Base-by-base conservation (phyloP, 805 yeast genomes). In the Pichia cabralensis region DNA sequence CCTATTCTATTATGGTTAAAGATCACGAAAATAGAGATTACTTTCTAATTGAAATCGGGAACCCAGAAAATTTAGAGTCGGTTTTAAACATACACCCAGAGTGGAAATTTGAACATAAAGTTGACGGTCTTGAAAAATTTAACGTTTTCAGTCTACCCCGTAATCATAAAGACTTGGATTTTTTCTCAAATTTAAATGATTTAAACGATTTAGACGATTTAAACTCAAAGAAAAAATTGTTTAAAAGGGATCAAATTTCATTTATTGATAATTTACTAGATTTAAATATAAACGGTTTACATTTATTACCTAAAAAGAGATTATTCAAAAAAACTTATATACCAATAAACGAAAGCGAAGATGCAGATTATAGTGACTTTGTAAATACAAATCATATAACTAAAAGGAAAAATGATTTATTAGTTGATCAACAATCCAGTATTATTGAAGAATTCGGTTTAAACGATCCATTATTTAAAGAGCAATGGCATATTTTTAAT, bases 401-500 rank as follows among this genome's bases (percentile, higher is more conserved):
- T 10, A 22, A 18, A 25, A 36, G 41, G 8, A 65, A 64, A 1
- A 44, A 58, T 6, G 86, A 76, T 48, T 74, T 81, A 1, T 65
- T 78, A 9, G 58, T 68, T 53, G 45, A 53, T 30, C 64, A 65
- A 0, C 51, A 74, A 8, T 56, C 57, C 29, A 61, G 67, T 8
- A 79, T 72, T 0, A 61, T 62, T 38, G 62, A 67, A 15, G 56
- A 66, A 36, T 70, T 86, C 35, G 61, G 58, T 8, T 89, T 92
- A 34, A 54, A 67, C 14, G 98, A 92, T 59, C 98, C 98, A 1
- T 58, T 69, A n/a, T 89, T 92, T 50, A 54, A 58, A 9, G 64
- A 69, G 25, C 98, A 92, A 58, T 92, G 98, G 98, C 96, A 89
- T 57, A 57, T 92, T n/a, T 59, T 81, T 26, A 92, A 92, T 51